A percentile compares a stretch with the other conserved stretches of the same genome.
phyloP scores from a whole-genome alignment of 352 stramenopile species.

The Globisporangium abappressorium region DNA sequence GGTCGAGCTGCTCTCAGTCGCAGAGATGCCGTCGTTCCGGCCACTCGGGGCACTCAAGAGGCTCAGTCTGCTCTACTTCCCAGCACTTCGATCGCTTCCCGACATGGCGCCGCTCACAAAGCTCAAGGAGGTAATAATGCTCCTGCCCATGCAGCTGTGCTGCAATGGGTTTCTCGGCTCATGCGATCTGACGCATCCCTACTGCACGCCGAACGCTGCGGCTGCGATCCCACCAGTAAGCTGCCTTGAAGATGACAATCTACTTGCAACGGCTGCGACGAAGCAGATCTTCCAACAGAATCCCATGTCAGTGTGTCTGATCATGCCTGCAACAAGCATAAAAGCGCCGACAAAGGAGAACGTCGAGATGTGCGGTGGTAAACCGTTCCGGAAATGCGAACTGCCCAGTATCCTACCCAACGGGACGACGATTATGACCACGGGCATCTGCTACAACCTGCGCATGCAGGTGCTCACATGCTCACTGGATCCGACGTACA shows the following conservation, averaged over 20 bases:
- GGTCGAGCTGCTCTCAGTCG: conserved; percentile 18
- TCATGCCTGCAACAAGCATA: not conserved
- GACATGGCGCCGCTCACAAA: conserved; percentile 17
- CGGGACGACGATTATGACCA: not conserved
- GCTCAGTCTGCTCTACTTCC: conserved; percentile 22
- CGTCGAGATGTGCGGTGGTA: not conserved
- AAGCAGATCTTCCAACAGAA: conserved; percentile 11
- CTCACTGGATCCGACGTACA: conserved; percentile 21
- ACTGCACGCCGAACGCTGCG: not conserved
- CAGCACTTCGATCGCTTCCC: conserved; percentile 18
- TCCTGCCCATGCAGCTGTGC: not conserved
- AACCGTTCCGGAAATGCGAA: not conserved
- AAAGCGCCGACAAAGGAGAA: not conserved
- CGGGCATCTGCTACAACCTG: conserved; percentile 35
- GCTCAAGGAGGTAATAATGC: conserved; percentile 7
- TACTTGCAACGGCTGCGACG: conserved; percentile 9
- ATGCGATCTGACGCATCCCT: not conserved
- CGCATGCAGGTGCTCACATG: conserved; percentile 35
- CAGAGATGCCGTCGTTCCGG: conserved; percentile 26
- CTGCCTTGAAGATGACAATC: conserved; percentile 18
- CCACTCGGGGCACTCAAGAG: conserved; percentile 16
- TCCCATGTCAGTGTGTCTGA: conserved; percentile 12
- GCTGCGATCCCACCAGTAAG: not conserved
- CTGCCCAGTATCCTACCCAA: not conserved
- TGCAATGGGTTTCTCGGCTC: not conserved